phyloP scores from a whole-genome alignment of 306 rosid species.

The Herpetospermum pedunculosum region DNA sequence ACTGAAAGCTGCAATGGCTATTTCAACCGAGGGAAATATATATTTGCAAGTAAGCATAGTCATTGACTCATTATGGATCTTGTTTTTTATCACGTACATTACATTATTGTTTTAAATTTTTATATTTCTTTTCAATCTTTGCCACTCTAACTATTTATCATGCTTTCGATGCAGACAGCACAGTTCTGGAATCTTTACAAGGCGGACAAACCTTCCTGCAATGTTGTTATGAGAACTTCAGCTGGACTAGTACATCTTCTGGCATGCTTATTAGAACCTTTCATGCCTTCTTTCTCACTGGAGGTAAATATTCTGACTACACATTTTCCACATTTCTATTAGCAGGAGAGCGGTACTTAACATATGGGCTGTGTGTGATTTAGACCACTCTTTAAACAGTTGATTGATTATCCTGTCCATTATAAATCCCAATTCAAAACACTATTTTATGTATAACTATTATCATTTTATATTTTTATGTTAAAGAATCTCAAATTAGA shows the following conservation, averaged over 20 bases:
- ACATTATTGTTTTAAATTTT: background rate
- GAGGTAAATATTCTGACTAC: constrained; percentile 40
- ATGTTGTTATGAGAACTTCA: constrained; percentile 76
- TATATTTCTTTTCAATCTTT: background rate
- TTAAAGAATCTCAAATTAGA: background rate
- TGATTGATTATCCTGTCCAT: background rate
- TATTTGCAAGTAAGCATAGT: constrained; percentile 66
- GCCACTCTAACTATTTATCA: background rate
- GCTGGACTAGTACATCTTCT: constrained; percentile 78
- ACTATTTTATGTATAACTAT: background rate
- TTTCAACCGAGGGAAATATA: constrained; percentile 78
- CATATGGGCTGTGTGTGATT: background rate
- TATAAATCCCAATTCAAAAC: background rate
- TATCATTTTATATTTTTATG: background rate
- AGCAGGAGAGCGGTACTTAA: background rate
- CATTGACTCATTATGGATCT: background rate
- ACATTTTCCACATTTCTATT: background rate
- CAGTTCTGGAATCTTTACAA: constrained; percentile 89
- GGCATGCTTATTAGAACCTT: constrained; percentile 82
- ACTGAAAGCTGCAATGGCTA: constrained; percentile 71
- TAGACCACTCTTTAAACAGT: background rate
- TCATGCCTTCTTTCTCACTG: constrained; percentile 71
- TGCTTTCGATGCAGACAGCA: constrained; percentile 41
- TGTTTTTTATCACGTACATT: background rate
- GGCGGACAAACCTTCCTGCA: constrained; percentile 56